A percentile compares a stretch with the other conserved stretches of the same genome.
Conservation (phyloP, 164 flowering plant genomes). For the Magnolia officinalis region DNA sequence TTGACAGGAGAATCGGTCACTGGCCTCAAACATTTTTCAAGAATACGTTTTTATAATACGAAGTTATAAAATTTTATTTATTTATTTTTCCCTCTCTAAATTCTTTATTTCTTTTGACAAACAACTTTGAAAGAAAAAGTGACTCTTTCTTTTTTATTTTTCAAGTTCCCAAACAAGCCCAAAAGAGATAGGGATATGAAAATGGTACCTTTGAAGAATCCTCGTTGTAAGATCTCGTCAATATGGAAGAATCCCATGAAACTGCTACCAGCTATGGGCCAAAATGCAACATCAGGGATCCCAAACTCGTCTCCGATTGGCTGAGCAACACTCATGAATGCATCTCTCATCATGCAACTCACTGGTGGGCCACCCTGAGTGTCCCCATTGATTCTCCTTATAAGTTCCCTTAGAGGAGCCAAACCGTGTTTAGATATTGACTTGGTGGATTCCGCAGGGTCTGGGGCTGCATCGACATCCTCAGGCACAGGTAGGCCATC, state of each 20-base stretch:
- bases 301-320: constrained; percentile 35
- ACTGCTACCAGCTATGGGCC: constrained; percentile 46
- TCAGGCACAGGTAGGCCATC: constrained; percentile 41
- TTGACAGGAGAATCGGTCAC: no score
- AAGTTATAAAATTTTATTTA: no score
- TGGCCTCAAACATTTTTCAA: no score
- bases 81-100: no score
- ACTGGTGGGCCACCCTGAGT: constrained; percentile 26
- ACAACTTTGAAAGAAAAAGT: not conserved
- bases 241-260: constrained; percentile 32
- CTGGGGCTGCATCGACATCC: constrained; percentile 34
- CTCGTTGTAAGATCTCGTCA: constrained; percentile 23
- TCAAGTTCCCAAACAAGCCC: no score
- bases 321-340: constrained; percentile 39
- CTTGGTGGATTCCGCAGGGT: constrained; percentile 23
- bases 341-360: constrained; percentile 39
- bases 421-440: not conserved
- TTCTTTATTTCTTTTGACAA: no score
- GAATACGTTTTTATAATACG: no score
- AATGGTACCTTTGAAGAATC: constrained; percentile 39
- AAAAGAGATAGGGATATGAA: not conserved
- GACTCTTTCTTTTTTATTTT: not conserved
- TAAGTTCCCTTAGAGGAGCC: constrained; percentile 27
- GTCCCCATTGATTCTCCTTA: constrained; percentile 20
- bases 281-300: constrained; percentile 32